Conservation (phyloP, 75 land plant species). For the Pinus taeda region DNA sequence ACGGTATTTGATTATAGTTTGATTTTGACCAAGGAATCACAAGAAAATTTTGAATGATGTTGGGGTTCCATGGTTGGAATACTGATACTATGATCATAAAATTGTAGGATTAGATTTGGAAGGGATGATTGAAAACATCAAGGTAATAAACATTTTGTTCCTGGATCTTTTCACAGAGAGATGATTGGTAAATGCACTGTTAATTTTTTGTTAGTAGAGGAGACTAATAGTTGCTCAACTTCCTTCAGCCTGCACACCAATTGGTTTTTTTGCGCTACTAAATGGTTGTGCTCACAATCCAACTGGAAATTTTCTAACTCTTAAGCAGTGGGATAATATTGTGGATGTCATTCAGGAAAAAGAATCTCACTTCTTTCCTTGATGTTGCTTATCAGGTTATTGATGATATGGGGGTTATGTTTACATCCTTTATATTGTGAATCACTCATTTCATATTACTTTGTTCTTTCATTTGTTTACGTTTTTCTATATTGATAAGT, state of each 20-base stretch:
- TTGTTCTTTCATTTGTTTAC: too few relatives aligned
- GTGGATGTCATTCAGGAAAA: constrained; percentile 86
- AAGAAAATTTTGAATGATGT: constrained; percentile 98
- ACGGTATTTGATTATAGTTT: not conserved
- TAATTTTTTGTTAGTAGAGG: not conserved
- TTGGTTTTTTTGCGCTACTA: constrained; percentile 79
- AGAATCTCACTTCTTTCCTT: constrained; percentile 54
- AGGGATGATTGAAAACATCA: constrained; percentile 92
- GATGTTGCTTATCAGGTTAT: constrained; percentile 84
- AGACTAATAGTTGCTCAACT: not conserved
- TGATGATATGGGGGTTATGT: not conserved
- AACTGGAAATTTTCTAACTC: constrained; percentile 96
- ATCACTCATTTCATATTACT: too few relatives aligned
- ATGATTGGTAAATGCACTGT: not conserved
- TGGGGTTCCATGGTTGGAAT: constrained; percentile 95
- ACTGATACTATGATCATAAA: constrained; percentile 90
- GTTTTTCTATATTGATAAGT: too few relatives aligned
- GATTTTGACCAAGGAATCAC: constrained; percentile 78
- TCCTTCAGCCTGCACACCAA: constrained; percentile 82
- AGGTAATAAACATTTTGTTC: constrained; percentile 35
- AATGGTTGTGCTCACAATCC: constrained; percentile 99
- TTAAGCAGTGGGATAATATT: constrained; percentile 91
- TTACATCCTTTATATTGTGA: too few relatives aligned
- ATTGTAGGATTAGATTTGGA: constrained; percentile 96
- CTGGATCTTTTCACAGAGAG: not conserved